Percentiles rank a stretch among this genome's conserved stretches.
Evolutionary conservation across 176 grass and related monocot genomes (phyloP).

Genomic region (Sorghum bicolor): DNA sequence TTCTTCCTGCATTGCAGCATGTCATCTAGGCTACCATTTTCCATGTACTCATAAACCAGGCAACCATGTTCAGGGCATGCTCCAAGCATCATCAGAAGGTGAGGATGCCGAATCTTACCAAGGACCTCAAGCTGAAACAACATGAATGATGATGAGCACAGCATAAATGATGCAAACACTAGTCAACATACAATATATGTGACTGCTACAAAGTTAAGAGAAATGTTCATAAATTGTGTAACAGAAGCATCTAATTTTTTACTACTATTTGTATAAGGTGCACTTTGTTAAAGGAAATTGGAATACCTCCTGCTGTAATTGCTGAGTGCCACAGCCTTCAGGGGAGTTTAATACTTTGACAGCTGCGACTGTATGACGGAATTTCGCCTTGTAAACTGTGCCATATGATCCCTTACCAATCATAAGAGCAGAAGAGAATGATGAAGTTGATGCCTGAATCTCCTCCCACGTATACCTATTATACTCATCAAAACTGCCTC

Average conservation of each 20-base stretch:
- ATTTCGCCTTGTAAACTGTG: slow-evolving; percentile 79
- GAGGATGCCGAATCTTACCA: slow-evolving; percentile 76
- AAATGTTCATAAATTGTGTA: neutral
- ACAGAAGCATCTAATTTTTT: neutral
- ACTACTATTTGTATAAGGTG: neutral
- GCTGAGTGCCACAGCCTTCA: slow-evolving; percentile 55
- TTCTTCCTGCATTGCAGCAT: slow-evolving; percentile 52
- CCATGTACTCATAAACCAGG: slow-evolving; percentile 68
- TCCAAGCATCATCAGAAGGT: slow-evolving; percentile 77
- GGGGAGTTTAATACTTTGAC: slow-evolving; percentile 82
- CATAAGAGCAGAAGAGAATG: slow-evolving; percentile 56
- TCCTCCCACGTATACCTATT: slow-evolving; percentile 82
- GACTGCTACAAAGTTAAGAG: neutral
- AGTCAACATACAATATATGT: neutral
- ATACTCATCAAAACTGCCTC: slow-evolving; percentile 19
- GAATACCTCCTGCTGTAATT: slow-evolving; percentile 85
- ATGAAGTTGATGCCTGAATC: slow-evolving; percentile 63
- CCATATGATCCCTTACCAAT: slow-evolving; percentile 84
- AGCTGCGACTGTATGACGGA: slow-evolving; percentile 69
- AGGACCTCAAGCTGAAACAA: slow-evolving; percentile 77
- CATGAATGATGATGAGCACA: slow-evolving; percentile 1
- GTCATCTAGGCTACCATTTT: slow-evolving; percentile 83
- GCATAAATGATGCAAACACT: neutral
- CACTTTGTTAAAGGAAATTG: neutral
- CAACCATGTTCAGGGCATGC: slow-evolving; percentile 84